phyloP scores from a whole-genome alignment of 371 early-diverging fungal genomes.

The Funneliformis caledonium region DNA sequence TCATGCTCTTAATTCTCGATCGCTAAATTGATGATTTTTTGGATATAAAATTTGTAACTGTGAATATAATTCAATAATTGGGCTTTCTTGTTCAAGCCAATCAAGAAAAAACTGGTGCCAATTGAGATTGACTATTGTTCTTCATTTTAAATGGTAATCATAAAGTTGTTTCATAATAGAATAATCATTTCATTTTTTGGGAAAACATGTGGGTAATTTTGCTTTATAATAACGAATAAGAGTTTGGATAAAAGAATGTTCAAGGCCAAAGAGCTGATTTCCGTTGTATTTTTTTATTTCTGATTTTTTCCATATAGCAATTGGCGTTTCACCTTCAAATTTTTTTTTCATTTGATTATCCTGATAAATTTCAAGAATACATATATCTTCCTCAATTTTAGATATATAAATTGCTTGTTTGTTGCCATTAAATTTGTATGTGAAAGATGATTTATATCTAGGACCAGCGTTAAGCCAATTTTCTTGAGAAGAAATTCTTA shows the following conservation, averaged over 20 bases:
- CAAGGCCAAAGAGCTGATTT: not conserved
- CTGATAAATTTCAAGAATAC: conserved; percentile 3
- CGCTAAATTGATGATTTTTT: no score
- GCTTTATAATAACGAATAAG: not conserved
- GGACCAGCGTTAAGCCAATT: not conserved
- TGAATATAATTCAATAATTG: not conserved
- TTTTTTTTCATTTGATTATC: not conserved
- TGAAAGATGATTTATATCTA: not conserved
- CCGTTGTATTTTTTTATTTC: not conserved
- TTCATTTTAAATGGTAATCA: not conserved
- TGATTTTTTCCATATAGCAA: not conserved
- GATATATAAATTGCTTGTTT: not conserved
- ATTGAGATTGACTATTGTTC: not conserved
- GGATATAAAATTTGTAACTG: not conserved
- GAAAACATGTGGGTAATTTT: not conserved
- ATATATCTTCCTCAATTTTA: not conserved
- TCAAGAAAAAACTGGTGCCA: not conserved
- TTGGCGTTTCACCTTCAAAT: not conserved
- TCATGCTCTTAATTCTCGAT: no score
- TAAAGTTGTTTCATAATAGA: conserved; percentile 6
- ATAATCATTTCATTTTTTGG: not conserved
- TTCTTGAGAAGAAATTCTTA: not conserved
- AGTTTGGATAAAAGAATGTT: not conserved
- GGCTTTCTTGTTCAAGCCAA: not conserved
- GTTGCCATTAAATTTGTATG: not conserved